Percentiles rank a stretch among this genome's conserved stretches.
phyloP scores from a whole-genome alignment of 768 basidiomycete genomes.

The Epithele typhae region DNA sequence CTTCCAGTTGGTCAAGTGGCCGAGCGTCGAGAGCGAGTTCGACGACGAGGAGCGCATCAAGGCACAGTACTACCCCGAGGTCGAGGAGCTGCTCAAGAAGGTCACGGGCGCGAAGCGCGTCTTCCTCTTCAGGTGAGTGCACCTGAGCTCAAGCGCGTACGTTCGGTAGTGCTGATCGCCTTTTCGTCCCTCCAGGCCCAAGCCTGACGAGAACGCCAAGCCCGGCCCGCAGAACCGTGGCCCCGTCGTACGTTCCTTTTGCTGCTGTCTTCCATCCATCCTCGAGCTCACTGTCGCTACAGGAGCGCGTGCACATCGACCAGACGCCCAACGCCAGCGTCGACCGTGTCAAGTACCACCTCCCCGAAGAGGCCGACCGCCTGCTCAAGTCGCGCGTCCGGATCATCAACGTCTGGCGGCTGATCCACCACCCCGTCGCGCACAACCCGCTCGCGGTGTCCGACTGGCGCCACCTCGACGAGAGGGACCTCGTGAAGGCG shows the following conservation, averaged over 20 bases:
- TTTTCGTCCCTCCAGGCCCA: conserved; percentile 8
- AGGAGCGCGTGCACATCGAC: conserved; percentile 42
- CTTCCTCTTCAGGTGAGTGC: conserved; percentile 41
- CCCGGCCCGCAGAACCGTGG: conserved; percentile 10
- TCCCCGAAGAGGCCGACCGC: conserved; percentile 37
- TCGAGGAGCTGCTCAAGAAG: conserved; percentile 36
- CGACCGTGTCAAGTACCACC: conserved; percentile 35
- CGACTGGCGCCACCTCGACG: conserved; percentile 36
- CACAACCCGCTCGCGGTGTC: conserved; percentile 39
- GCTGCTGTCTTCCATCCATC: too few species aligned
- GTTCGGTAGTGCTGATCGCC: background rate
- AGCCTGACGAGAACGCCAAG: conserved; percentile 12
- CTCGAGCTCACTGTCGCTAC: too few species aligned
- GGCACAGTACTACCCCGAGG: conserved; percentile 35
- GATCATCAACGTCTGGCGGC: conserved; percentile 47
- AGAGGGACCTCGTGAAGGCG: conserved; percentile 32
- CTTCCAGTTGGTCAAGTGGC: conserved; percentile 33
- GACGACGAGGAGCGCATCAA: conserved; percentile 33
- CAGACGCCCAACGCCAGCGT: conserved; percentile 36
- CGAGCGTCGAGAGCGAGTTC: conserved; percentile 34
- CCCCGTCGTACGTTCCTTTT: conserved; percentile 28
- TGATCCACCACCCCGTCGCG: conserved; percentile 34
- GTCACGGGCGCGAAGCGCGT: conserved; percentile 35
- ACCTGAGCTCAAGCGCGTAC: conserved; percentile 34
- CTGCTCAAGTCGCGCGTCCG: conserved; percentile 37